Conservation (phyloP, 2,329 filamentous ascomycete species). For the Thermothelomyces thermophilus region DNA sequence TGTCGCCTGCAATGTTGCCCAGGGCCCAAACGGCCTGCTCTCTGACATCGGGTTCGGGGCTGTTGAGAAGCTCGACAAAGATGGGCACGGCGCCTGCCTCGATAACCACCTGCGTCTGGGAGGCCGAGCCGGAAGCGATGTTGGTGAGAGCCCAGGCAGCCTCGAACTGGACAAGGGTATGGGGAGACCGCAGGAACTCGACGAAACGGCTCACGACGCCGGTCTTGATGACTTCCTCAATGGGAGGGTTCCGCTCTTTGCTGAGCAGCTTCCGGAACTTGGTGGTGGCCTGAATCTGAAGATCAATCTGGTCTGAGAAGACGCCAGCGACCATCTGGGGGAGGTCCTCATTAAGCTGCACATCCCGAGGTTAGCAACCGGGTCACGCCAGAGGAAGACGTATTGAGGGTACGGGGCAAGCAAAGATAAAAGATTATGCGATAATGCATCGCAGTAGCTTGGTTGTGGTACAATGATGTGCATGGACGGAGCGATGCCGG, state of each 20-base stretch:
- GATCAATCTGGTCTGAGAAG: conserved; percentile 97
- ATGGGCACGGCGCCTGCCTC: conserved; percentile 97
- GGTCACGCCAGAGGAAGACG: background rate
- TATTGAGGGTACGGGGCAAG: background rate
- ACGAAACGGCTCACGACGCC: conserved; percentile 96
- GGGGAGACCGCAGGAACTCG: conserved; percentile 94
- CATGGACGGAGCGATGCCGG: conserved; percentile 4
- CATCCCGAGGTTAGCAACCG: conserved; percentile 25
- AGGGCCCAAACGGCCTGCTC: conserved; percentile 98
- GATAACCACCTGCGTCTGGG: conserved; percentile 97
- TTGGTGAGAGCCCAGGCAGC: conserved; percentile 98
- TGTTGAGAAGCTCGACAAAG: conserved; percentile 91
- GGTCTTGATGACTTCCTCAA: conserved; percentile 98
- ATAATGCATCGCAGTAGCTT: background rate
- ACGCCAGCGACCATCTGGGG: conserved; percentile 97
- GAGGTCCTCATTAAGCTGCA: conserved; percentile 90
- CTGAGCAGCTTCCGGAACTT: conserved; percentile 97
- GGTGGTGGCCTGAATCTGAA: conserved; percentile 94
- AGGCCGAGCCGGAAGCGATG: conserved; percentile 94
- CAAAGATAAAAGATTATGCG: background rate
- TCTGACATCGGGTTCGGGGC: conserved; percentile 93
- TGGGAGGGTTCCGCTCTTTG: conserved; percentile 98
- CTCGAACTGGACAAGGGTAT: conserved; percentile 98
- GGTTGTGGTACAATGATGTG: conserved; percentile 1
- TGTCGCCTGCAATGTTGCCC: conserved; percentile 98